phyloP scores from a whole-genome alignment of 495 filamentous ascomycete species.

The Xylaria sp. region DNA sequence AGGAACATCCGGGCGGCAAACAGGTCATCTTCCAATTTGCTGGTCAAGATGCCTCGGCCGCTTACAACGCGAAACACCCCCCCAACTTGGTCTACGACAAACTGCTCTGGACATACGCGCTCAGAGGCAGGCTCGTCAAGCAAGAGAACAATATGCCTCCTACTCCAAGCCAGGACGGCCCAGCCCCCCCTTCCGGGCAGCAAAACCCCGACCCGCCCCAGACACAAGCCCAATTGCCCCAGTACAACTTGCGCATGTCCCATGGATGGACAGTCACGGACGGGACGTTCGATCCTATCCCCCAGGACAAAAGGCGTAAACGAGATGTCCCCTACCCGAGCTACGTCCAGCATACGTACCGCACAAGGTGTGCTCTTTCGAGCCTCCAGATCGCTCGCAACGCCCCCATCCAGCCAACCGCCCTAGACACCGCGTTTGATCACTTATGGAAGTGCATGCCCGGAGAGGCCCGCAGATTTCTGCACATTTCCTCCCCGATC shows the following conservation, averaged over 20 bases:
- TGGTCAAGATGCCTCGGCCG: slow-evolving; percentile 2
- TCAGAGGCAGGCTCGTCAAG: not conserved
- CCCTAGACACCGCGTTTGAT: slow-evolving; percentile 32
- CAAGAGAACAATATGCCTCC: not conserved
- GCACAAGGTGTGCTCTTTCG: slow-evolving; percentile 33
- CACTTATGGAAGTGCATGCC: slow-evolving; percentile 36
- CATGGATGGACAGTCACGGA: slow-evolving; percentile 37
- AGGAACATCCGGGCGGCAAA: not conserved
- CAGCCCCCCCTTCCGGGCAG: not conserved
- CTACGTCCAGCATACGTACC: slow-evolving; percentile 12
- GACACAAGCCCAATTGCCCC: not conserved
- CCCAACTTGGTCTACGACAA: not conserved
- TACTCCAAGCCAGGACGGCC: not conserved
- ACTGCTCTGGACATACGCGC: not conserved
- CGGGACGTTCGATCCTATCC: slow-evolving; percentile 32
- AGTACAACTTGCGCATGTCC: slow-evolving; percentile 30
- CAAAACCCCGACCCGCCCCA: not conserved
- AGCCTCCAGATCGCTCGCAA: slow-evolving; percentile 35
- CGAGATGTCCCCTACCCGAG: slow-evolving; percentile 33
- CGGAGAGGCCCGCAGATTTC: not conserved
- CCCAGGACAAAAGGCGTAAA: slow-evolving; percentile 30
- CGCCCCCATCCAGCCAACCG: slow-evolving; percentile 27
- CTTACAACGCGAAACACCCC: not conserved
- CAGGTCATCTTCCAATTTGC: not conserved
- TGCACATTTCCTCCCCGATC: slow-evolving; percentile 24